These are phyloP conservation scores for Ustilago crameri DNA, from an alignment of 1,284 basidiomycete species.

Conservation along the genomic window DNA sequence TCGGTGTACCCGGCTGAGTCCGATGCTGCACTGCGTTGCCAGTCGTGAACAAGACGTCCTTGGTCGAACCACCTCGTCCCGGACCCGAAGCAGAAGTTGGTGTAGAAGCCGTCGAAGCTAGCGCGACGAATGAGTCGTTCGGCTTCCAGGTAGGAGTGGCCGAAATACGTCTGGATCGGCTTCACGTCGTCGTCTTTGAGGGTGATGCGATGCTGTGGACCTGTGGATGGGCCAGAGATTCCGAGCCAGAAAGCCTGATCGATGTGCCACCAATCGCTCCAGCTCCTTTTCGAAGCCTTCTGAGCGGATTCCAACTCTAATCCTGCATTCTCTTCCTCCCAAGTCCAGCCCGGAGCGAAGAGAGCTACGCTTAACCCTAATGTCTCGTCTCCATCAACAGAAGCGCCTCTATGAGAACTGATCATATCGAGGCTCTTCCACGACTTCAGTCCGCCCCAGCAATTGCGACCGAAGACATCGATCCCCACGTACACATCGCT, in stretches of 20 bases:
- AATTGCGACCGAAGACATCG: conserved; percentile 63
- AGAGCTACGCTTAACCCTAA: conserved; percentile 56
- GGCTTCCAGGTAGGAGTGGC: conserved; percentile 4
- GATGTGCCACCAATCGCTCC: conserved; percentile 56
- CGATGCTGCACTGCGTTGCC: not conserved
- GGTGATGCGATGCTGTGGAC: not conserved
- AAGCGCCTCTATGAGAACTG: conserved; percentile 16
- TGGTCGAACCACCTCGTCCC: conserved; percentile 50
- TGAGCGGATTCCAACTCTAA: conserved; percentile 7
- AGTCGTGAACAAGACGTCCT: conserved; percentile 35
- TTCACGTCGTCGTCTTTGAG: conserved; percentile 4
- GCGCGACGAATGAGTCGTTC: conserved; percentile 9
- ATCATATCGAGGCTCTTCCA: conserved; percentile 57
- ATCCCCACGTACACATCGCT: conserved; percentile 51
- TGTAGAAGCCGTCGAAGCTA: conserved; percentile 25
- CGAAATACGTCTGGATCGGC: conserved; percentile 22
- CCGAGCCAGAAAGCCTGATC: conserved; percentile 46
- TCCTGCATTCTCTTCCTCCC: conserved; percentile 53
- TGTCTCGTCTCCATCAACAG: not conserved
- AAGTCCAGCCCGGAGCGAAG: conserved; percentile 65
- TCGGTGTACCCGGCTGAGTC: conserved; percentile 38
- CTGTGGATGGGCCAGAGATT: not conserved
- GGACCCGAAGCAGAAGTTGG: conserved; percentile 56
- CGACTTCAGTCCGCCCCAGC: conserved; percentile 54
- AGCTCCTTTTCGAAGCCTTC: conserved; percentile 15